Evolutionary conservation across 202 grass and related monocot genomes (phyloP).

Genomic region (Carex arenaria): DNA sequence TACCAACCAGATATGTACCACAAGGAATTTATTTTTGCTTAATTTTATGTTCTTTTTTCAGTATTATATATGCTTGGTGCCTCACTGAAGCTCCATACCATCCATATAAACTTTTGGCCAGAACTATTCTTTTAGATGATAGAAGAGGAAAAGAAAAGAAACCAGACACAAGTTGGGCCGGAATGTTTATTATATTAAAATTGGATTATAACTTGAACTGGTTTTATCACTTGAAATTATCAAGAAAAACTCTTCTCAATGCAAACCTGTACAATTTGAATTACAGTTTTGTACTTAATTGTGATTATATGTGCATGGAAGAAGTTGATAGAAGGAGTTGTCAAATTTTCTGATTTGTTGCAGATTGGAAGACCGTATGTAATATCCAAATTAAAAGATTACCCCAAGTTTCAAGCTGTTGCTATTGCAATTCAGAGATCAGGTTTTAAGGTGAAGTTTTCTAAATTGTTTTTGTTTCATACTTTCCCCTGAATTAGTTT

Average conservation of each 20-base stretch:
- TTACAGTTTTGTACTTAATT: conserved; percentile 1
- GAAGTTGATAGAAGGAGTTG: conserved; percentile 20
- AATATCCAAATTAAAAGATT: conserved; percentile 86
- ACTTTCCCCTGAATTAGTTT: neutral
- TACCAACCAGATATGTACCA: neutral
- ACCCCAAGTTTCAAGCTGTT: conserved; percentile 95
- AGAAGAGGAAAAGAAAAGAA: neutral
- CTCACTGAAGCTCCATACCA: neutral
- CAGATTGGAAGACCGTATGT: conserved; percentile 93
- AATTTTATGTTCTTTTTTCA: neutral
- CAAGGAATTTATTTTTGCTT: neutral
- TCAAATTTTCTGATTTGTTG: conserved; percentile 20
- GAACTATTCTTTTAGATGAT: neutral
- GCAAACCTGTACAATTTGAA: neutral
- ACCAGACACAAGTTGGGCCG: neutral
- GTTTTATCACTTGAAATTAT: neutral
- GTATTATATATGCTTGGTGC: neutral
- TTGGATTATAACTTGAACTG: neutral
- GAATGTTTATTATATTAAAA: neutral
- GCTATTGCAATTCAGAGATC: conserved; percentile 96
- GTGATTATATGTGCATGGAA: conserved; percentile 14
- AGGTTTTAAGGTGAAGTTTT: conserved; percentile 84
- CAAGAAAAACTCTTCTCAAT: neutral
- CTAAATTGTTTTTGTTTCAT: neutral
- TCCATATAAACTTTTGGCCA: neutral